Evolutionary conservation across 2,329 filamentous ascomycete genomes (phyloP).

Genomic region (Sclerotinia sclerotiorum): DNA sequence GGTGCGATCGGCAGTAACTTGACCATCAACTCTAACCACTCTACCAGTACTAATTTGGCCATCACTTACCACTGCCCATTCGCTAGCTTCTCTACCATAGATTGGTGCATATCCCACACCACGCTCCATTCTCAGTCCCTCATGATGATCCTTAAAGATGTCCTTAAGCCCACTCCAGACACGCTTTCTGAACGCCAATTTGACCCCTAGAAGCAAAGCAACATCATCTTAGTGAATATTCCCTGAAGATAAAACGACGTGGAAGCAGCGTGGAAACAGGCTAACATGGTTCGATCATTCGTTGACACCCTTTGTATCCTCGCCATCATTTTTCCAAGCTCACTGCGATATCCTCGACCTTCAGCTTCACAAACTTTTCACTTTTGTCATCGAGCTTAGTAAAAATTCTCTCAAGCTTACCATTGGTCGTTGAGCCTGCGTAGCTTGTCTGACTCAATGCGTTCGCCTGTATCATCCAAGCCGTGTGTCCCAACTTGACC

Average conservation of each 20-base stretch:
- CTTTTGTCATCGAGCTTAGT: not conserved
- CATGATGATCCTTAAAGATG: conserved; percentile 6
- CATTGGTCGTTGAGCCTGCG: conserved; percentile 24
- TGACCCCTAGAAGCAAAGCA: conserved; percentile 13
- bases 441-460: conserved; percentile 29
- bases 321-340: not conserved
- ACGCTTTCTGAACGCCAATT: not conserved
- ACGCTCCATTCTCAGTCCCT: conserved; percentile 6
- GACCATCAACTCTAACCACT: not conserved
- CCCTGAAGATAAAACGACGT: not conserved
- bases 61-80: not conserved
- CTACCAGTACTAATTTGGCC: not conserved
- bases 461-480: conserved; percentile 34
- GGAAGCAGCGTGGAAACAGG: not conserved
- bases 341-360: not conserved
- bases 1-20: not conserved
- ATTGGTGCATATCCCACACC: conserved; percentile 7
- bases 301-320: not conserved
- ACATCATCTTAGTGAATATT: conserved; percentile 12
- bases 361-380: not conserved
- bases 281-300: not conserved
- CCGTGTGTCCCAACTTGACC: conserved; percentile 26
- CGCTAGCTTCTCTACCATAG: not conserved
- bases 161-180: conserved; percentile 14
- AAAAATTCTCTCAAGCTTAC: conserved; percentile 8